Evolutionary conservation across 257 asterid genomes (phyloP).

Genomic region (Jasminum sambac): DNA sequence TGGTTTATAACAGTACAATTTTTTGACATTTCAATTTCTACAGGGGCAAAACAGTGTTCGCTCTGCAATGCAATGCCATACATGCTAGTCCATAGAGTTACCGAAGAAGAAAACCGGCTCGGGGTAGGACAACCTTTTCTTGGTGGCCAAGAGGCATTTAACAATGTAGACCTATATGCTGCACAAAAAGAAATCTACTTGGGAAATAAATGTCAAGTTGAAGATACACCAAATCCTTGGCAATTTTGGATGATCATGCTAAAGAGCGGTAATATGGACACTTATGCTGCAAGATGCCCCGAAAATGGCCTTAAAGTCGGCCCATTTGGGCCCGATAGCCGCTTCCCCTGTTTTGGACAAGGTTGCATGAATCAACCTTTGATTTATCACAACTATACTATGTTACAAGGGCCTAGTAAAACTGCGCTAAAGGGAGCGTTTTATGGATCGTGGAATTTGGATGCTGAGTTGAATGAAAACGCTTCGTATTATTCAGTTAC

Average conservation of each 20-base stretch:
- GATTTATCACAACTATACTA: slow-evolving; percentile 71
- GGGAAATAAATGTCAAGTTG: slow-evolving; percentile 68
- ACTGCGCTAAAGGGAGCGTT: slow-evolving; percentile 58
- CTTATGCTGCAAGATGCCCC: slow-evolving; percentile 72
- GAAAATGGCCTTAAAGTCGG: slow-evolving; percentile 52
- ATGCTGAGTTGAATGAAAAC: slow-evolving; percentile 37
- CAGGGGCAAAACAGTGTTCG: slow-evolving; percentile 41
- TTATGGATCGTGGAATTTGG: slow-evolving; percentile 74
- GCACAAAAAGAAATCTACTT: slow-evolving; percentile 62
- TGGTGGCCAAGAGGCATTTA: slow-evolving; percentile 43
- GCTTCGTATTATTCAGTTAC: slow-evolving; percentile 58
- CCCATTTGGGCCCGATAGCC: slow-evolving; percentile 49
- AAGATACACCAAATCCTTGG: slow-evolving; percentile 73
- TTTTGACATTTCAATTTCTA: neutral
- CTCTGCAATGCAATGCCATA: slow-evolving; percentile 44
- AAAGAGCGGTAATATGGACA: slow-evolving; percentile 85
- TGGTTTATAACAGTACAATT: too few relatives aligned
- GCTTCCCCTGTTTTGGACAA: slow-evolving; percentile 74
- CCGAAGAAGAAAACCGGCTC: slow-evolving; percentile 60
- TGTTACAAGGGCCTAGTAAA: slow-evolving; percentile 40
- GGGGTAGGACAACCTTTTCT: slow-evolving; percentile 54
- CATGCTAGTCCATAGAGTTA: slow-evolving; percentile 48
- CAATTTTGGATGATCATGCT: slow-evolving; percentile 94
- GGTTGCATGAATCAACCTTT: slow-evolving; percentile 82
- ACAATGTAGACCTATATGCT: slow-evolving; percentile 56